phyloP scores from a whole-genome alignment of 768 basidiomycete species.

The Lactarius quietus region DNA sequence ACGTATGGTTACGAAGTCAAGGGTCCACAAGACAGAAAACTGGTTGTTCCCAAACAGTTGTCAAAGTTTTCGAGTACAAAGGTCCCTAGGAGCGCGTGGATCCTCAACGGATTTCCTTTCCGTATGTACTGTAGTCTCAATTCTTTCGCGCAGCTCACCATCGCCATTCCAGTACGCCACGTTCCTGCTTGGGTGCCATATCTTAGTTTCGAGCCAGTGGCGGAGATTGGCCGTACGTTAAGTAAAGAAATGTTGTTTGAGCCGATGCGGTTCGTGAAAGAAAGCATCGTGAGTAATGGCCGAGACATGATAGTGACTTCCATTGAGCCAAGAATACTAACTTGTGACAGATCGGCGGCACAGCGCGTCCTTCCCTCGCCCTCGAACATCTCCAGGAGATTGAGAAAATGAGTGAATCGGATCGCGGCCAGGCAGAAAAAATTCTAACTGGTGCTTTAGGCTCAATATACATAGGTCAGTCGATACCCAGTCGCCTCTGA shows the following conservation, averaged over 20 bases:
- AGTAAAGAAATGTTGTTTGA: neutral
- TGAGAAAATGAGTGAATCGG: neutral
- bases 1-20: too few relatives aligned
- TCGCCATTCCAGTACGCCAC: neutral
- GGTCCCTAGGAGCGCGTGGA: neutral
- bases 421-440: neutral
- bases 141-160: neutral
- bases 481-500: neutral
- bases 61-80: neutral
- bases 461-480: neutral
- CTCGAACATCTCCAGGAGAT: neutral
- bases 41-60: neutral
- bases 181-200: constrained; percentile 4
- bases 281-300: neutral
- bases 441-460: neutral
- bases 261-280: constrained; percentile 2
- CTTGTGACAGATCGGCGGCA: neutral
- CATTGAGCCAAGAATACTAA: neutral
- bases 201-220: constrained; percentile 8
- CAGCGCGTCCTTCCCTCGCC: constrained; percentile 1
- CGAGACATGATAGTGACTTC: neutral
- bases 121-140: neutral
- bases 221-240: neutral
- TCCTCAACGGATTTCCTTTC: constrained; percentile 1
- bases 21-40: too few relatives aligned